These are phyloP conservation scores for Neoconidiobolus thromboides DNA, from an alignment of 371 early-diverging fungal genomes.

Conservation along the genomic window DNA sequence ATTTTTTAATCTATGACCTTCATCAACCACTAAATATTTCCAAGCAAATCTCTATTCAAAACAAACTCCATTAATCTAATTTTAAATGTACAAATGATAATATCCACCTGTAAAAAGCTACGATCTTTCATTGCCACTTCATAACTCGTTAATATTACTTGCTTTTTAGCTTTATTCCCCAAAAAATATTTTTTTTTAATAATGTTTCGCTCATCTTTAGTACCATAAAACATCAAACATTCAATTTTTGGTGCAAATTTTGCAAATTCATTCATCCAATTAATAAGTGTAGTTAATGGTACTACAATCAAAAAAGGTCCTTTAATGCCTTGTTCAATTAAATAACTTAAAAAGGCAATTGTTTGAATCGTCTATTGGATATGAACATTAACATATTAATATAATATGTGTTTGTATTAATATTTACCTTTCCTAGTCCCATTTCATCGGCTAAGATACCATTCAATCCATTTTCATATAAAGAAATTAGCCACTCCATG, in stretches of 20 bases:
- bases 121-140: slow-evolving; percentile 80
- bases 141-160: slow-evolving; percentile 78
- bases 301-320: slow-evolving; percentile 93
- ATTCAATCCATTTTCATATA: slow-evolving; percentile 94
- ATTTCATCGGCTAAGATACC: slow-evolving; percentile 98
- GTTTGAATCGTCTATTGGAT: slow-evolving; percentile 77
- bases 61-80: not conserved
- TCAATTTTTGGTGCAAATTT: slow-evolving; percentile 72
- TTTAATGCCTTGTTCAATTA: slow-evolving; percentile 61
- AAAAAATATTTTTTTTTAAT: slow-evolving; percentile 50
- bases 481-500: slow-evolving; percentile 92
- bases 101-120: slow-evolving; percentile 30
- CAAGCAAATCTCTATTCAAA: slow-evolving; percentile 33
- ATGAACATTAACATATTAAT: not conserved
- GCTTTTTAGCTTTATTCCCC: slow-evolving; percentile 36
- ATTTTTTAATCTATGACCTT: slow-evolving; percentile 93
- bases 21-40: slow-evolving; percentile 87
- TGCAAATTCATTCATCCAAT: slow-evolving; percentile 94
- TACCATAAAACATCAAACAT: slow-evolving; percentile 85
- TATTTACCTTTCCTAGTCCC: slow-evolving; percentile 76
- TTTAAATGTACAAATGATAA: not conserved
- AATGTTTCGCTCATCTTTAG: slow-evolving; percentile 50
- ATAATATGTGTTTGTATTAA: not conserved
- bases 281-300: slow-evolving; percentile 88
- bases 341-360: slow-evolving; percentile 74